These are phyloP conservation scores for Wallacemonas collosoma DNA, from an alignment of 208 protist species.

Conservation along the genomic window DNA sequence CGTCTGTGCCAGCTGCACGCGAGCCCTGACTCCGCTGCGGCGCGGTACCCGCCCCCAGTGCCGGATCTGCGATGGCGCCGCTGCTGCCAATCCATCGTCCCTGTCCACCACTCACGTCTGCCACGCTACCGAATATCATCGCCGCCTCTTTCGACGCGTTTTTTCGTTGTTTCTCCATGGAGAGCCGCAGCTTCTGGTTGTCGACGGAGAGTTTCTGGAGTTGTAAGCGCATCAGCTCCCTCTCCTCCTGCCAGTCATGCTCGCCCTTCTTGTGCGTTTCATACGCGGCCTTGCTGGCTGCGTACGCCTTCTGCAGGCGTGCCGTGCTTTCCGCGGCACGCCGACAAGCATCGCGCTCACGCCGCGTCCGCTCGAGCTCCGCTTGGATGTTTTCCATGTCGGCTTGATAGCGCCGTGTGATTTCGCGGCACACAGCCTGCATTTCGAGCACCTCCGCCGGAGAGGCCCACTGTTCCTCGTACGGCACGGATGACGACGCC, in stretches of 20 bases:
- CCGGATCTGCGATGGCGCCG: neutral
- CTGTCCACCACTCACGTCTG: neutral
- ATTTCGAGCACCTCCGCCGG: constrained; percentile 73
- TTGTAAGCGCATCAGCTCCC: constrained; percentile 56
- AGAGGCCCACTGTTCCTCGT: constrained; percentile 67
- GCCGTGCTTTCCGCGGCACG: constrained; percentile 23
- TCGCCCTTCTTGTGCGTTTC: constrained; percentile 29
- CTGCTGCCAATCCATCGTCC: neutral
- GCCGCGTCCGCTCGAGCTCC: constrained; percentile 27
- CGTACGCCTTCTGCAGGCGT: constrained; percentile 46
- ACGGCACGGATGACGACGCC: neutral
- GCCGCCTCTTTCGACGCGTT: too few species aligned
- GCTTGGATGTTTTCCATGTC: constrained; percentile 33
- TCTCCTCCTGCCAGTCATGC: constrained; percentile 59
- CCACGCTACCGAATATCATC: neutral
- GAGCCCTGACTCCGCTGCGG: neutral
- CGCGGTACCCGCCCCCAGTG: neutral
- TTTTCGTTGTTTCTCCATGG: constrained; percentile 34
- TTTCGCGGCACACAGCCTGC: constrained; percentile 34
- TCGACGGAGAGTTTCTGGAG: constrained; percentile 58
- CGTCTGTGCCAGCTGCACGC: too few species aligned
- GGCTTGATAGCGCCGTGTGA: constrained; percentile 38
- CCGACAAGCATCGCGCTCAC: constrained; percentile 22
- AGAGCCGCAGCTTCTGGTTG: constrained; percentile 67
- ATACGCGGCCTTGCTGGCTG: constrained; percentile 30